A percentile compares a stretch with the other conserved stretches of the same genome.
Evolutionary conservation across 2,329 filamentous ascomycete species (phyloP).

Genomic region (Drechslerella dactyloides): DNA sequence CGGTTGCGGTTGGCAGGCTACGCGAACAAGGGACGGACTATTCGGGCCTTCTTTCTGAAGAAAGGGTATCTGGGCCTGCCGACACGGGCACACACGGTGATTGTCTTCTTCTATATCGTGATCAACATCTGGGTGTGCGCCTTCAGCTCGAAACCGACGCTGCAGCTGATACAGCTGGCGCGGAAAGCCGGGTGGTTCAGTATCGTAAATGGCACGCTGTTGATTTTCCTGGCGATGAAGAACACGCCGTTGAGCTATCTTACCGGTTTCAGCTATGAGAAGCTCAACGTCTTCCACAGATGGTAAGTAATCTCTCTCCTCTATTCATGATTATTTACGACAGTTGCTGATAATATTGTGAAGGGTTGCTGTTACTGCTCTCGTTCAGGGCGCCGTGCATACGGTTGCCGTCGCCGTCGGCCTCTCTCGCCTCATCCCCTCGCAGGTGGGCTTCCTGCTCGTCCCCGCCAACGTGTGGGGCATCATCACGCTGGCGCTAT

Average conservation of each 20-base stretch:
- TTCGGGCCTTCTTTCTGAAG: conserved; percentile 40
- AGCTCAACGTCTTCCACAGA: conserved; percentile 49
- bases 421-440: conserved; percentile 46
- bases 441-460: conserved; percentile 47
- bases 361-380: conserved; percentile 48
- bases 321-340: not conserved
- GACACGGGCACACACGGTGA: conserved; percentile 40
- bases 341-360: conserved; percentile 11
- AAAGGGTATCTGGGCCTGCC: conserved; percentile 44
- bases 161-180: conserved; percentile 49
- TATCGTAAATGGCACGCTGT: conserved; percentile 43
- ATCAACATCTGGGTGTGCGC: conserved; percentile 45
- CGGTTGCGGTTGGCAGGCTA: conserved; percentile 21
- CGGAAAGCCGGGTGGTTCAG: conserved; percentile 47
- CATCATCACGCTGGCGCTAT: conserved; percentile 44
- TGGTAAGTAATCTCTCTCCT: conserved; percentile 23
- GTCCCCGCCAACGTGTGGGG: conserved; percentile 46
- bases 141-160: conserved; percentile 38
- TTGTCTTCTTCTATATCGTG: conserved; percentile 41
- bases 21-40: conserved; percentile 15
- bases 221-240: conserved; percentile 51
- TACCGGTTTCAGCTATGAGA: conserved; percentile 49
- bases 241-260: conserved; percentile 49
- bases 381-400: conserved; percentile 45
- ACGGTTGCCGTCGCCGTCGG: conserved; percentile 49